These are phyloP conservation scores for Mortierella polycephala DNA, from an alignment of 371 early-diverging fungal species.

Conservation along the genomic window DNA sequence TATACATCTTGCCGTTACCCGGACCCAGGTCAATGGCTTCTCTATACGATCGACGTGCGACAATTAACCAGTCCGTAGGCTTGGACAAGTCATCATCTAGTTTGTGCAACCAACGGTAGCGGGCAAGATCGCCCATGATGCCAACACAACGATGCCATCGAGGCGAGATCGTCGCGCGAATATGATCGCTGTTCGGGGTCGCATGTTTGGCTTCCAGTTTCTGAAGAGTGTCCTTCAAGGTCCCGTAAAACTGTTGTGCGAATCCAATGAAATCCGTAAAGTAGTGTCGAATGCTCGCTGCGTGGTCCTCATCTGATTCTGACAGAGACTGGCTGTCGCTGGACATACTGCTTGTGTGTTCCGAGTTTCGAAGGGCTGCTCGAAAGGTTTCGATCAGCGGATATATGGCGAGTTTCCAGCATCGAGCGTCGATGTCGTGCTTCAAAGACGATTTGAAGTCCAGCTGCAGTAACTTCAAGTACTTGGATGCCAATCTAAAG, in stretches of 20 bases:
- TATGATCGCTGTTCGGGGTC: slow-evolving; percentile 12
- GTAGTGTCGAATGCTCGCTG: slow-evolving; percentile 32
- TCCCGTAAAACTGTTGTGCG: slow-evolving; percentile 59
- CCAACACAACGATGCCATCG: slow-evolving; percentile 67
- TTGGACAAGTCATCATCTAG: slow-evolving; percentile 35
- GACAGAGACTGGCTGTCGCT: slow-evolving; percentile 29
- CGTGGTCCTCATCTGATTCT: slow-evolving; percentile 44
- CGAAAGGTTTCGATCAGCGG: slow-evolving; percentile 70
- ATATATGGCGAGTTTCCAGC: slow-evolving; percentile 75
- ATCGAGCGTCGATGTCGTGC: slow-evolving; percentile 69
- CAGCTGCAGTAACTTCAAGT: slow-evolving; percentile 60
- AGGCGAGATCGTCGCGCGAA: slow-evolving; percentile 21
- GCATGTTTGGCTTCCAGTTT: slow-evolving; percentile 39
- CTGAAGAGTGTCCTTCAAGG: slow-evolving; percentile 54
- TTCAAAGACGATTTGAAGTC: slow-evolving; percentile 67
- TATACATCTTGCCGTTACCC: slow-evolving; percentile 64
- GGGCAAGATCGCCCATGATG: slow-evolving; percentile 66
- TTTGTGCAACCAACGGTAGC: slow-evolving; percentile 68
- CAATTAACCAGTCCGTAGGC: slow-evolving; percentile 50
- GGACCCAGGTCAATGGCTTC: slow-evolving; percentile 70
- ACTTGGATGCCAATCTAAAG: slow-evolving; percentile 59
- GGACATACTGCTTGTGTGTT: slow-evolving; percentile 13
- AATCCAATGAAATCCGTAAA: slow-evolving; percentile 35
- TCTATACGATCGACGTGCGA: slow-evolving; percentile 64
- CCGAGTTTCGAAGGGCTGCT: slow-evolving; percentile 55